Base-by-base conservation (phyloP, 1,284 basidiomycete species). In the Anthracocystis setariae region DNA sequence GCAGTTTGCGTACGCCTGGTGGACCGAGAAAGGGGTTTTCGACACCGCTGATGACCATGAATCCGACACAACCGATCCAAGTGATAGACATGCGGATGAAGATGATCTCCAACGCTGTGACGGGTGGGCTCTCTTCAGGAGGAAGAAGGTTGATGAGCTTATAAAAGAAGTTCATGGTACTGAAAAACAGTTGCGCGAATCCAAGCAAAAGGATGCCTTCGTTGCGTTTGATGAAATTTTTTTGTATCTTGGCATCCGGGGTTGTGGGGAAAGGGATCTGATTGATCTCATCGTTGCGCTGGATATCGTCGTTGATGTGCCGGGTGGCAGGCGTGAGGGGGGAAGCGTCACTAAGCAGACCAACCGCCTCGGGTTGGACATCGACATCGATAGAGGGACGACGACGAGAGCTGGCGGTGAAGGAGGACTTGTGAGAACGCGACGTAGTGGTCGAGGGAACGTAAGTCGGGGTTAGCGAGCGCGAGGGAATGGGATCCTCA, bases 1-100 rank as follows among this genome's bases (percentile, higher is more conserved):
- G 84, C 7, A 90, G 80, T 2, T 84, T 56, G 25, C 91, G 86
- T 3, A 92, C 87, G 2, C 86, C 89, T 49, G 88, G 87, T 0
- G 91, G 91, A 0, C 91, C 91, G 3, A 89, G 73, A 49, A 89
- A 83, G 0, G 90, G 90, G 73, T 91, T 84, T 0, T 88, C 87
- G 0, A 91, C 86, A 21, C 86, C 85, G n/a, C 82, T 84, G 29
- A 46, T 46, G 25, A 66, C 46, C 65, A 77, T 68, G 78, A 63
- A 84, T 75, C 9, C 65, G 21, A 35, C 79, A 74, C 39, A 80
- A 62, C 55, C 80, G 69, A 59, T 78, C 72, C 52, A 84, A 74
- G 68, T 84, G 37, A 85, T 81, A 23, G 87, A 85, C 85, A 87
- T 87, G 76, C 88, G 85, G 46, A 87, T 82, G 27, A 84, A 81